Conservation (phyloP, 768 basidiomycete species). For the Lactarius evosmus region DNA sequence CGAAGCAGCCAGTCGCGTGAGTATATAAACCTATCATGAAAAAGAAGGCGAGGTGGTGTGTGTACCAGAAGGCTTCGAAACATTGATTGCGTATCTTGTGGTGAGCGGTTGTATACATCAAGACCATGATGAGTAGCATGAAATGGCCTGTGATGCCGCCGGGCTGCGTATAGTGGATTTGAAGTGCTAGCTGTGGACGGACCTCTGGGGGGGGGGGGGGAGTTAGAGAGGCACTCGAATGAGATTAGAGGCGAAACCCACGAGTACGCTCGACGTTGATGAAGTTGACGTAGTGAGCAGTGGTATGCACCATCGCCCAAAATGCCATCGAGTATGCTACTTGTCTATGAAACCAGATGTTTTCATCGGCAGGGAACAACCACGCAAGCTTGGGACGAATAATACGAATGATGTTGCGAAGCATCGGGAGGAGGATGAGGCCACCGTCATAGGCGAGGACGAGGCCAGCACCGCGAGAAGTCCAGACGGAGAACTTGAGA, state of each 20-base stretch:
- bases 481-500: conserved; percentile 84
- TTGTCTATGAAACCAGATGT: conserved; percentile 94
- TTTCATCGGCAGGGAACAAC: conserved; percentile 90
- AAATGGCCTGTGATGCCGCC: conserved; percentile 95
- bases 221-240: conserved; percentile 7
- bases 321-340: conserved; percentile 94
- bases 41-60: conserved; percentile 91
- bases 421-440: conserved; percentile 83
- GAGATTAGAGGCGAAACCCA: conserved; percentile 39
- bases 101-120: conserved; percentile 92
- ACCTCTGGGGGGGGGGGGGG: conserved; percentile 53
- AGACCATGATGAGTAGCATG: conserved; percentile 90
- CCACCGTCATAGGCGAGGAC: conserved; percentile 85
- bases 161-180: conserved; percentile 85
- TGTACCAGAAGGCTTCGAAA: conserved; percentile 98
- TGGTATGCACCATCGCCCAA: conserved; percentile 90
- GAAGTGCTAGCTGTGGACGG: conserved; percentile 67
- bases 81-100: conserved; percentile 82
- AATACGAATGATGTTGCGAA: conserved; percentile 83
- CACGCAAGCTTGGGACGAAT: conserved; percentile 78
- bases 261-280: conserved; percentile 87
- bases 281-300: conserved; percentile 92
- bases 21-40: conserved; percentile 89
- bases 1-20: conserved; percentile 93
- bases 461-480: conserved; percentile 87